Evolutionary conservation across 331 rosid genomes (phyloP).

Genomic region (Malus hybrid): DNA sequence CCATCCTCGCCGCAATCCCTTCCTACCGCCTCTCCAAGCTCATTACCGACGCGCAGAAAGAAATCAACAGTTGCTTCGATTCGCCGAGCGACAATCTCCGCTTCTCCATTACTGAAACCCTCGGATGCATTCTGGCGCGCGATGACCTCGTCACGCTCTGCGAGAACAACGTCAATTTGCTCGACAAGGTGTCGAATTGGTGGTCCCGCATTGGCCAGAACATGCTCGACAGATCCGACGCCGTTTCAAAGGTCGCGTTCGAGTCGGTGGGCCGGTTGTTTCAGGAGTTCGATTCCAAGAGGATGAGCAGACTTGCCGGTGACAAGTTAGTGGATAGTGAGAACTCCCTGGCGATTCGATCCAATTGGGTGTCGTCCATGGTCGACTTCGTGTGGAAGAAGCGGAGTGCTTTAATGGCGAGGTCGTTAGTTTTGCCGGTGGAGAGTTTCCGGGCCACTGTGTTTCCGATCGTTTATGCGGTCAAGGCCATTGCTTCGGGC

Average conservation of each 20-base stretch:
- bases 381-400: constrained; percentile 94
- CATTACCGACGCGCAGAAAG: constrained; percentile 67
- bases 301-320: constrained; percentile 92
- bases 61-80: constrained; percentile 77
- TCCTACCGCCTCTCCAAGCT: constrained; percentile 74
- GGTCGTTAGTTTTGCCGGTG: constrained; percentile 80
- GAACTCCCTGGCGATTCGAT: constrained; percentile 83
- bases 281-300: constrained; percentile 83
- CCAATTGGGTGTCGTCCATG: constrained; percentile 95
- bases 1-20: constrained; percentile 92
- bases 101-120: constrained; percentile 80
- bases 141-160: constrained; percentile 94
- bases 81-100: constrained; percentile 75
- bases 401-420: constrained; percentile 81
- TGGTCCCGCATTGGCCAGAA: constrained; percentile 79
- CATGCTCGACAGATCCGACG: constrained; percentile 85
- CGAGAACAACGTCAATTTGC: constrained; percentile 75
- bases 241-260: constrained; percentile 83
- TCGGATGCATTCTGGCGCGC: constrained; percentile 91
- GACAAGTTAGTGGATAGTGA: constrained; percentile 91
- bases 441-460: constrained; percentile 87
- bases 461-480: constrained; percentile 80
- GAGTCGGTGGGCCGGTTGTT: constrained; percentile 89
- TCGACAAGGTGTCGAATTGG: constrained; percentile 83
- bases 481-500: constrained; percentile 89